Evolutionary conservation across 2,329 filamentous ascomycete species (phyloP), one percentile per base, ranked within the genome.

Genomic region (Beauveria scarabaeidicola): DNA sequence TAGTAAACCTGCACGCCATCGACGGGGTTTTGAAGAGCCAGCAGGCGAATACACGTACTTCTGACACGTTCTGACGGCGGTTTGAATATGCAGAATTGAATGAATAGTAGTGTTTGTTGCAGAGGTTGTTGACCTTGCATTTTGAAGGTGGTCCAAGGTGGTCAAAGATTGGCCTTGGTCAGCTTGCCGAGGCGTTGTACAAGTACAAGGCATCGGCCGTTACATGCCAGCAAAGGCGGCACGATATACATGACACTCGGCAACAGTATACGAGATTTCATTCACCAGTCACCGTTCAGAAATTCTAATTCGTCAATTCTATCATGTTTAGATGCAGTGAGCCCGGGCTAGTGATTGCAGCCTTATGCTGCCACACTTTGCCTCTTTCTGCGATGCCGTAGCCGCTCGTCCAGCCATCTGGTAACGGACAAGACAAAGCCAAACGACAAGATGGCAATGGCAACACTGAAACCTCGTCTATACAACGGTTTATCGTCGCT

Each of bases 401-500:
- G 15, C 46, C 62, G 66, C 36, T 81, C 77, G 40, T 81, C 78
- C 11, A 78, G 60, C 60, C 72, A 78, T 29, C 79, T 69, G 5
- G 75, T 61, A 3, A 74, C 61, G 10, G 77, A 75, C 3, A 81
- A 64, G 0, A 65, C 10, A 1, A 79, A 63, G 13, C 75, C 78
- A n/a, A 78, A 63, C 0, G 73, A 64, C 5, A 81, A 71, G 0
- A 81, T 70, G 3, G 69, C 74, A 29, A 77, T 76, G 46, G 72
- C 72, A 60, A 80, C 69, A 23, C 69, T 74, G 65, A 82, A 84
- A 1, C 74, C 80, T 17, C 78, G 75, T 3, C 76, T 75, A 66
- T 83, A 83, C 1, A 73, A 70, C 0, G 81, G 80, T 48, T 68
- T 69, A 63, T 83, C 80, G 56, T 82, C 78, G 0, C 69, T 63